phyloP scores from a whole-genome alignment of 177 flowering plant species.

The Vitis hybrid region DNA sequence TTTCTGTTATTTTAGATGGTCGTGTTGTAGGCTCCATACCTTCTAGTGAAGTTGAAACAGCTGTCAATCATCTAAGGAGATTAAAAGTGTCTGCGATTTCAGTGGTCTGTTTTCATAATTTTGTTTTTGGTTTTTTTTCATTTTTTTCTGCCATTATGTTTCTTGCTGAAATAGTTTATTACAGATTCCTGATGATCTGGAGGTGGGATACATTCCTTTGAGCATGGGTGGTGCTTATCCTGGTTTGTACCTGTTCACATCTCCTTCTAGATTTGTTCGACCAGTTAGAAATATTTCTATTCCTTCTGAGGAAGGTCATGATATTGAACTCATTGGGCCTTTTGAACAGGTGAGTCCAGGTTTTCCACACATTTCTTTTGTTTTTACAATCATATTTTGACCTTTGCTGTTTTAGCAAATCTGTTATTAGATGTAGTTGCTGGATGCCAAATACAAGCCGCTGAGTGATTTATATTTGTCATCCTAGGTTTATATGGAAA shows the following conservation, averaged over 20 bases:
- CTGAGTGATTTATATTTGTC: slow-evolving; percentile 6
- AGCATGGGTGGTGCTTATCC: slow-evolving; percentile 86
- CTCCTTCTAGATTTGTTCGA: slow-evolving; percentile 86
- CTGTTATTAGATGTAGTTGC: neutral
- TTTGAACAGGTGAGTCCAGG: slow-evolving; percentile 79
- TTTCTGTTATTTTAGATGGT: slow-evolving; percentile 84
- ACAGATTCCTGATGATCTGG: slow-evolving; percentile 91
- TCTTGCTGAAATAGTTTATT: slow-evolving; percentile 7
- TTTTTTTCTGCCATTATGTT: neutral
- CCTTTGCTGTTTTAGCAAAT: neutral
- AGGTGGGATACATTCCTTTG: slow-evolving; percentile 91
- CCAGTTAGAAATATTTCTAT: slow-evolving; percentile 72
- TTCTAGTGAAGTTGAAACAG: slow-evolving; percentile 50
- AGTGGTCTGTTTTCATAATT: slow-evolving; percentile 42
- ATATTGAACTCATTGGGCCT: slow-evolving; percentile 91
- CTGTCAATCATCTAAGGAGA: slow-evolving; percentile 63
- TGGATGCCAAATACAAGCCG: neutral
- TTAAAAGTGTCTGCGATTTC: slow-evolving; percentile 57
- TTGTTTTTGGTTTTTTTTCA: neutral
- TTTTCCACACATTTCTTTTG: neutral
- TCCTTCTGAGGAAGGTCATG: slow-evolving; percentile 34
- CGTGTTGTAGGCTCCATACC: slow-evolving; percentile 69
- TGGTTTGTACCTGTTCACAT: slow-evolving; percentile 77
- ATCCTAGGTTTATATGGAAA: slow-evolving; percentile 86
- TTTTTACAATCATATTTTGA: neutral